Evolutionary conservation across 768 basidiomycete genomes (phyloP).

Genomic region (Tephrocybe sp.): DNA sequence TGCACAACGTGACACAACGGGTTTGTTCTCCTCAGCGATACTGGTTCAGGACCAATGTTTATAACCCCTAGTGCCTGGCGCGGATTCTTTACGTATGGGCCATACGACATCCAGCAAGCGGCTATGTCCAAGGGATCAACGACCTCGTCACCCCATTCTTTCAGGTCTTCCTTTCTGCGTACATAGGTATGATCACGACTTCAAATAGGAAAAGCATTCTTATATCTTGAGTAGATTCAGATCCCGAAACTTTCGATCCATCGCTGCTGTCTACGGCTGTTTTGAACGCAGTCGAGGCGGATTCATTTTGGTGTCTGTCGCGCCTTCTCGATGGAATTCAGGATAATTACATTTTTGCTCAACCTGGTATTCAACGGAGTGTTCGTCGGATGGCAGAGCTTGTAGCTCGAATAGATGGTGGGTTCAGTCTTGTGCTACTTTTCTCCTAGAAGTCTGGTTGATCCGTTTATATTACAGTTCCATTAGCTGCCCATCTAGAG

Average conservation of each 20-base stretch:
- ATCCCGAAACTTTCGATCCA: conserved; percentile 89
- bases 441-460: not conserved
- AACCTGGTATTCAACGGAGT: conserved; percentile 94
- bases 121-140: conserved; percentile 99
- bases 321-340: conserved; percentile 96
- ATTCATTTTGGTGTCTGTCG: conserved; percentile 97
- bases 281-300: conserved; percentile 89
- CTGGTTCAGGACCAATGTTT: conserved; percentile 8
- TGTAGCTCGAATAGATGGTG: conserved; percentile 86
- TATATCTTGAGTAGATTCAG: conserved; percentile 58
- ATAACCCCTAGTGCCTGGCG: conserved; percentile 71
- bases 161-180: conserved; percentile 93
- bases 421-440: conserved; percentile 15
- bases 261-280: conserved; percentile 64
- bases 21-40: conserved; percentile 40
- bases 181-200: conserved; percentile 64
- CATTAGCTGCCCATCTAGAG: conserved; percentile 83
- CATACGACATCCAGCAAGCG: conserved; percentile 96
- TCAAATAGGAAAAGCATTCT: not conserved
- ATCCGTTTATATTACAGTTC: conserved; percentile 37
- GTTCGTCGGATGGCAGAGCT: conserved; percentile 94
- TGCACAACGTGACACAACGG: conserved; percentile 84
- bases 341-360: conserved; percentile 95
- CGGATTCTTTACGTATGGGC: conserved; percentile 98
- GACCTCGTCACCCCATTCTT: conserved; percentile 98